phyloP scores from a whole-genome alignment of 371 early-diverging fungal species.

The Capniomyces stellatus region DNA sequence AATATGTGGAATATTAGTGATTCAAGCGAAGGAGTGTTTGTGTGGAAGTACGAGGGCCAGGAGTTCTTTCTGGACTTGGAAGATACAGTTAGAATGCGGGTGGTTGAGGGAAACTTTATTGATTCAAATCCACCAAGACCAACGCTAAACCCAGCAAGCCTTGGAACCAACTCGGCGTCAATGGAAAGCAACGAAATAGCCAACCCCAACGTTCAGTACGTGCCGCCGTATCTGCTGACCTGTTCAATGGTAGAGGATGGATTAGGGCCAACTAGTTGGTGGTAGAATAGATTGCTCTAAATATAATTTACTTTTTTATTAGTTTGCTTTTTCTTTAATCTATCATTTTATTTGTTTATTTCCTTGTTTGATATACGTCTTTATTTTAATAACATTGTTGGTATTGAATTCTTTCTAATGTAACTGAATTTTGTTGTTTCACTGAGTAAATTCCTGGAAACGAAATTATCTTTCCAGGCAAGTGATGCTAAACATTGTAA shows the following conservation, averaged over 20 bases:
- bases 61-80: constrained; percentile 69
- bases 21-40: constrained; percentile 47
- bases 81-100: constrained; percentile 57
- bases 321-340: constrained; percentile 1
- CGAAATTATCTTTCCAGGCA: no score
- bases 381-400: no score
- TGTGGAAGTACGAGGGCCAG: constrained; percentile 67
- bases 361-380: neutral
- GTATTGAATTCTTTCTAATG: no score
- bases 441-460: no score
- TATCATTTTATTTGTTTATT: neutral
- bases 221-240: constrained; percentile 17
- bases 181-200: neutral
- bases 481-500: no score
- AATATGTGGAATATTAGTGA: constrained; percentile 18
- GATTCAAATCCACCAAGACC: constrained; percentile 46
- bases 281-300: constrained; percentile 29
- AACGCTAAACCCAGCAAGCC: neutral
- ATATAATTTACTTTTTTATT: no score
- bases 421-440: no score
- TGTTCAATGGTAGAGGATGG: constrained; percentile 53
- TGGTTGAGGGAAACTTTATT: constrained; percentile 52
- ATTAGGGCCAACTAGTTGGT: constrained; percentile 58
- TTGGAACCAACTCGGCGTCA: neutral
- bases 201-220: neutral